These are phyloP conservation scores for Candida sp. DNA, from an alignment of 1,139 yeast species.

Conservation along the genomic window DNA sequence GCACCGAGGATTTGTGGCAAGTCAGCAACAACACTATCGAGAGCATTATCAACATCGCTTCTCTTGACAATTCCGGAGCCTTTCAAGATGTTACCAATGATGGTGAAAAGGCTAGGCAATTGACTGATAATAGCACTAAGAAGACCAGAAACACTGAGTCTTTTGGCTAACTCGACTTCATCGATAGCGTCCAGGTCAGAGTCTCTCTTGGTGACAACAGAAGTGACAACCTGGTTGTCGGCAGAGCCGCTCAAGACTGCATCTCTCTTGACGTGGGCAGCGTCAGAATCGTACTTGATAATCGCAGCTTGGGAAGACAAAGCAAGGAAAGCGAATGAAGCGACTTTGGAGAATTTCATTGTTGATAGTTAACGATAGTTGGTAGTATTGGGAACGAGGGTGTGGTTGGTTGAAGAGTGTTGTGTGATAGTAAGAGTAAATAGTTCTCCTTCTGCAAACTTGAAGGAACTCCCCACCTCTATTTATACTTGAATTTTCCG, in stretches of 20 bases:
- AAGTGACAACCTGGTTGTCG: background rate
- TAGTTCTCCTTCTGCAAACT: background rate
- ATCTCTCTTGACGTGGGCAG: background rate
- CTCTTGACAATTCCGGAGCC: background rate
- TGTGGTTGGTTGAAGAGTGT: too few species aligned
- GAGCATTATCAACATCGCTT: conserved; percentile 3
- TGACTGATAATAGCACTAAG: background rate
- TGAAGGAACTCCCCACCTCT: background rate
- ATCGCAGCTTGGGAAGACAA: conserved; percentile 3
- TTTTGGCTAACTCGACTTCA: background rate
- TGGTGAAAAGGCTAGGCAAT: background rate
- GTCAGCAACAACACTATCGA: conserved; percentile 1
- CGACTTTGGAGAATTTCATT: conserved; percentile 5
- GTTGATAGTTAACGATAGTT: background rate
- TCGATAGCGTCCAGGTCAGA: background rate
- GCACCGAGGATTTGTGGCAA: background rate
- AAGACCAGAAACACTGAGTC: background rate
- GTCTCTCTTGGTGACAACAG: background rate
- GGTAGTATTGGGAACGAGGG: background rate
- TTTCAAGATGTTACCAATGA: background rate
- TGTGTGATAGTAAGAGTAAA: background rate
- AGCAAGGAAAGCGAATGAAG: conserved; percentile 6
- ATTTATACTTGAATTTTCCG: background rate
- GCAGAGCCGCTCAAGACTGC: background rate
- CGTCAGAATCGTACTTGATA: background rate